Evolutionary conservation across 2,329 filamentous ascomycete genomes (phyloP), one percentile per base, ranked within the genome.

Genomic region (Colletotrichum sidae): DNA sequence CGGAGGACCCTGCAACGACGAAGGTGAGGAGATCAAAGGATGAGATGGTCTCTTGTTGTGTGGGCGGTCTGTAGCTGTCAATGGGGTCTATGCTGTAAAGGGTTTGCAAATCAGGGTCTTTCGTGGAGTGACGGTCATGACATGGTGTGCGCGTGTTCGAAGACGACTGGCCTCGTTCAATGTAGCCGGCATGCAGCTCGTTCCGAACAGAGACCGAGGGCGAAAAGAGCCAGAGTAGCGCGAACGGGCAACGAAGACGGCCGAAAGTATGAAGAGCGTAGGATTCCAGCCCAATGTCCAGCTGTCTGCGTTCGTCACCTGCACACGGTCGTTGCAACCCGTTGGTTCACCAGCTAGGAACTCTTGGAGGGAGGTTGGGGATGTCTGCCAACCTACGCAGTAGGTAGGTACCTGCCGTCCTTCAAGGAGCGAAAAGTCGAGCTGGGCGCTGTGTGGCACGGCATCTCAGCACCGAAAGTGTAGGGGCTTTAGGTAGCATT

Each of bases 91-190:
- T 10, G 2, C n/a, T 15, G 41, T 17, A 47, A 42, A 13, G 17
- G 38, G 50, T 35, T 34, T 53, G 54, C 54, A 50, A 64, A 60
- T 54, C 60, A 53, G 60, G 38, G 11, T 35, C 37, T 45, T 38
- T 65, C 64, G 50, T 50, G 17, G 49, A 49, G 34, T 55, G 38
- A 39, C 12, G 63, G 58, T 56, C 58, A 62, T 54, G 54, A 46
- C 66, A 67, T 50, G 63, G 41, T 49, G 54, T 33, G 53, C 45
- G 60, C 67, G 66, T 68, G 66, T 68, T 67, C 66, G 49, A 68
- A 50, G 49, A 52, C 63, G 58, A 68, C 66, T 68, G 66, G 66
- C 45, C 54, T 68, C 4, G 47, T 2, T 72, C 74, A 41, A 68
- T 76, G 8, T 65, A 44, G 41, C 55, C 54, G 44, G 49, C 54